Evolutionary conservation across 345 rosid species (phyloP).

Genomic region (Gossypium longicalyx): DNA sequence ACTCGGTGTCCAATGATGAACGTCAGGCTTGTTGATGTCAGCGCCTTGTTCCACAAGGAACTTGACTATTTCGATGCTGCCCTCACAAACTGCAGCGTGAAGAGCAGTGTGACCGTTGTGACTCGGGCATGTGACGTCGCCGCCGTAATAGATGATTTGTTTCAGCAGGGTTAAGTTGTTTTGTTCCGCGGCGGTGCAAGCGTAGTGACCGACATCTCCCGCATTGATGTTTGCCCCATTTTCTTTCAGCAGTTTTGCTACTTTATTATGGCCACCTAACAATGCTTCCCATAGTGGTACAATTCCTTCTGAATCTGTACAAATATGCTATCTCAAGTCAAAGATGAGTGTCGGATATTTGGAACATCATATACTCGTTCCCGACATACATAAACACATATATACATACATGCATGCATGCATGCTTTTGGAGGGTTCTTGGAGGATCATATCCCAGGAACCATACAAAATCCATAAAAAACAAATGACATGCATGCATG

Average conservation of each 20-base stretch:
- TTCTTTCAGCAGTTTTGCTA: conserved; percentile 42
- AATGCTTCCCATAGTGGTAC: conserved; percentile 87
- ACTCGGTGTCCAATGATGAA: conserved; percentile 59
- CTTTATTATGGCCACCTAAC: conserved; percentile 49
- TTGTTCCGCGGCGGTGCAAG: conserved; percentile 69
- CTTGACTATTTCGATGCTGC: conserved; percentile 54
- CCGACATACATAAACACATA: too few species aligned
- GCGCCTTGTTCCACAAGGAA: conserved; percentile 71
- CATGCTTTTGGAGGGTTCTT: too few species aligned
- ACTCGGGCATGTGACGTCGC: conserved; percentile 48
- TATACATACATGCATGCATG: too few species aligned
- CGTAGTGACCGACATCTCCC: conserved; percentile 75
- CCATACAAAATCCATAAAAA: too few species aligned
- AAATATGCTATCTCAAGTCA: not conserved
- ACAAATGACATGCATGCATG: too few species aligned
- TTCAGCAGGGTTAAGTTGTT: conserved; percentile 53
- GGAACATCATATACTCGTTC: not conserved
- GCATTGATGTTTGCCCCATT: conserved; percentile 38
- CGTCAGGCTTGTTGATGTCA: conserved; percentile 52
- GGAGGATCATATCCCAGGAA: too few species aligned
- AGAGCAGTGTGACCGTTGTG: conserved; percentile 64
- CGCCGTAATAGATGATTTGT: conserved; percentile 49
- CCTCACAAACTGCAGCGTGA: conserved; percentile 78
- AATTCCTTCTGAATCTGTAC: conserved; percentile 63
- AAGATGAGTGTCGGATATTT: not conserved